Percentiles rank a stretch among this genome's conserved stretches.
Conservation (phyloP, 179 eudicot species). For the Heliamphora pulchella region DNA sequence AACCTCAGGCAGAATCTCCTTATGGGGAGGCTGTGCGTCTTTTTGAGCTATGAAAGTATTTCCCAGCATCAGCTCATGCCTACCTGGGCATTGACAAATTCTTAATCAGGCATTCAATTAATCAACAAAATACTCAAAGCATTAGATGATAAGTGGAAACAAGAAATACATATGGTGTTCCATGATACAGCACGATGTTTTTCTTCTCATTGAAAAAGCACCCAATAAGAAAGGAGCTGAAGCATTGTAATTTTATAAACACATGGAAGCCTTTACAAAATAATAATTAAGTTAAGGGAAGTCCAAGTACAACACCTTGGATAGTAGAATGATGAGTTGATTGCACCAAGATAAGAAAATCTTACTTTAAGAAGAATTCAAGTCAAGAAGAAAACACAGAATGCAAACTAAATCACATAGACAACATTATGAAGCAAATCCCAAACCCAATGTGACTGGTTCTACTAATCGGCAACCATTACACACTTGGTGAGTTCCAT, state of each 20-base stretch:
- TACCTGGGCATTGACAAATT: conserved; percentile 40
- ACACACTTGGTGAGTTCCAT: background rate
- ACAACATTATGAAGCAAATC: background rate
- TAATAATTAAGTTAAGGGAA: background rate
- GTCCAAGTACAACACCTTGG: background rate
- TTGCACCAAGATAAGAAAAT: background rate
- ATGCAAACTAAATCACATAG: background rate
- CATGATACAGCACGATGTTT: background rate
- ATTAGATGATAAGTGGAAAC: background rate
- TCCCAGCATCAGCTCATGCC: conserved; percentile 81
- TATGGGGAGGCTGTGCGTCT: conserved; percentile 50
- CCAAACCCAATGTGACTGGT: background rate
- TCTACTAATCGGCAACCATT: background rate
- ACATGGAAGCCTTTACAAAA: background rate
- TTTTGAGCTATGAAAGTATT: conserved; percentile 52
- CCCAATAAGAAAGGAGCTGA: background rate
- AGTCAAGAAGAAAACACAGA: background rate
- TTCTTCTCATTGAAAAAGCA: background rate
- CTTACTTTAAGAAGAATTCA: no score
- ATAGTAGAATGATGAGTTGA: background rate
- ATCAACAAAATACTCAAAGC: background rate
- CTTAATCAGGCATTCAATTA: conserved; percentile 9
- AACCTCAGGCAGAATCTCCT: conserved; percentile 87
- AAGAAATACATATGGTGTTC: background rate
- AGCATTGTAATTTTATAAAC: background rate